These are phyloP conservation scores for Sphaerulina populicola DNA, from an alignment of 2,329 filamentous ascomycete genomes.

Conservation along the genomic window DNA sequence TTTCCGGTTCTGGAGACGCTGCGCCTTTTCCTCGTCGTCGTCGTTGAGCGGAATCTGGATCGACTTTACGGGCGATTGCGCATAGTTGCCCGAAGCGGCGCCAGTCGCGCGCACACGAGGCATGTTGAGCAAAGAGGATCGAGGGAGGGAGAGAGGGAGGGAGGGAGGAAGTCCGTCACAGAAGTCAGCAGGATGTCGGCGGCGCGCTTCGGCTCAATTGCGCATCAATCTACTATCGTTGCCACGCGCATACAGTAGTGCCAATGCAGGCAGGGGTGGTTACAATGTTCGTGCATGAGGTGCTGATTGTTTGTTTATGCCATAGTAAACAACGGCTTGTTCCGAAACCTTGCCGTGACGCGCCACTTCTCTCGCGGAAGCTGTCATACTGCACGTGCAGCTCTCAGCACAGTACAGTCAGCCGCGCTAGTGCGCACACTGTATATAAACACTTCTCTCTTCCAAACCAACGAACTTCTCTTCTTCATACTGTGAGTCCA, in stretches of 20 bases:
- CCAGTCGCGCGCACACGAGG: conserved; percentile 37
- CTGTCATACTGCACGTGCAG: no score
- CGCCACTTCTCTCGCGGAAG: no score
- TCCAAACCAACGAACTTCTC: not conserved
- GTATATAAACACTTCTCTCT: no score
- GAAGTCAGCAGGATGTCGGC: not conserved
- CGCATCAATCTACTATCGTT: not conserved
- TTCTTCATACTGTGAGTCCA: not conserved
- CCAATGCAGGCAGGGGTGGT: not conserved
- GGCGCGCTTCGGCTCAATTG: not conserved
- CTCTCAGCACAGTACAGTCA: no score
- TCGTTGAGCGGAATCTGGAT: conserved; percentile 88
- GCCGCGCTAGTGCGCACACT: no score
- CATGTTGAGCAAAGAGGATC: conserved; percentile 21
- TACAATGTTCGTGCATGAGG: not conserved
- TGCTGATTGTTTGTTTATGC: not conserved
- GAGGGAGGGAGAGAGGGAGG: not conserved
- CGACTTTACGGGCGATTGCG: conserved; percentile 45
- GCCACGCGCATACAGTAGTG: not conserved
- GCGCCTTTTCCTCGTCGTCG: conserved; percentile 84
- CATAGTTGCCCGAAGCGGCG: conserved; percentile 42
- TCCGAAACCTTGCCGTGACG: no score
- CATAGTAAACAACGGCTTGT: not conserved
- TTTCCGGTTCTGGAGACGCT: conserved; percentile 76
- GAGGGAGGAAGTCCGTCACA: not conserved